phyloP scores from a whole-genome alignment of 2,329 filamentous ascomycete genomes.

The Cladosporium colombiae region DNA sequence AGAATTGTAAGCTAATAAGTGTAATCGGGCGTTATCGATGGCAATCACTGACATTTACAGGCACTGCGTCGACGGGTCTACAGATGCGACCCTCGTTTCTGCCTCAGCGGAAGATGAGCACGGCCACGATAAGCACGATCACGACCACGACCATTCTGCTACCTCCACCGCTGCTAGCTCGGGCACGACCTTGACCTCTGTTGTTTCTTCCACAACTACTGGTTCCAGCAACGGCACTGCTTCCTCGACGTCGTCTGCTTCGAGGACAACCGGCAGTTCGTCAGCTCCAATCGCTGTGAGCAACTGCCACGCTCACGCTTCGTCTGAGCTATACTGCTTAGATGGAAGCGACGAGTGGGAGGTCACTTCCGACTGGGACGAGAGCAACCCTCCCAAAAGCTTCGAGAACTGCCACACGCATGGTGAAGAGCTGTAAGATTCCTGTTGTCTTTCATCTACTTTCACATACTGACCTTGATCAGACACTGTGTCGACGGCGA shows the following conservation, averaged over 20 bases:
- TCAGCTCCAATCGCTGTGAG: conserved; percentile 5
- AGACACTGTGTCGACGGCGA: conserved; percentile 18
- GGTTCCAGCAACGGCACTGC: not conserved
- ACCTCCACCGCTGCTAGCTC: not conserved
- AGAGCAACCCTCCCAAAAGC: not conserved
- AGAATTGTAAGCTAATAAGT: not conserved
- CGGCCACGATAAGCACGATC: not conserved
- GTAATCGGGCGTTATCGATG: not conserved
- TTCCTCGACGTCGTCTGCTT: conserved; percentile 2
- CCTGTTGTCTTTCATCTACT: not conserved
- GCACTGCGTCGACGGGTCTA: conserved; percentile 4
- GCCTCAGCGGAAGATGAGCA: conserved; percentile 9
- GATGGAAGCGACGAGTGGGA: conserved; percentile 14
- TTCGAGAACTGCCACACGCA: conserved; percentile 6
- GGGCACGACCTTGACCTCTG: not conserved
- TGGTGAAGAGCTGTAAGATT: conserved; percentile 11
- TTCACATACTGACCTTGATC: not conserved
- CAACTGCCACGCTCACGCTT: conserved; percentile 15
- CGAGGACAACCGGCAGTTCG: not conserved
- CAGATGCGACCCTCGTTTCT: conserved; percentile 4
- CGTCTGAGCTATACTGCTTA: conserved; percentile 10
- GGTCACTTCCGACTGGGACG: conserved; percentile 10
- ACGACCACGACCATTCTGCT: conserved; percentile 2
- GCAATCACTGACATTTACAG: not conserved
- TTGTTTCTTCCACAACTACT: not conserved